Conservation (phyloP, 2,329 filamentous ascomycete species). For the Cercospora sp. region DNA sequence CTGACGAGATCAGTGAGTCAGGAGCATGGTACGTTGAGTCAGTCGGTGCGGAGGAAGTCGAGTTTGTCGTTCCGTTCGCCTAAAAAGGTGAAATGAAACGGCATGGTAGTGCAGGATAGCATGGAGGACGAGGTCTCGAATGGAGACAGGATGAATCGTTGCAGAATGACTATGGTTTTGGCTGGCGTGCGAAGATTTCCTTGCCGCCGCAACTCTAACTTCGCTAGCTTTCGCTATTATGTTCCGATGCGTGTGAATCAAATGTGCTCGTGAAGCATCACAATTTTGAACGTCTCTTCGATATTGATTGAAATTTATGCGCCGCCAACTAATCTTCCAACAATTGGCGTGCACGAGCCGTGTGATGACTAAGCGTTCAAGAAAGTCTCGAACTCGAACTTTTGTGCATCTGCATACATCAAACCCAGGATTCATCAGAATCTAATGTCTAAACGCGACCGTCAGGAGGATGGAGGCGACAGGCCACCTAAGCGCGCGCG, state of each 20-base stretch:
- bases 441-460: constrained; percentile 36
- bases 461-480: constrained; percentile 25
- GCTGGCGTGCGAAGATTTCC: not conserved
- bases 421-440: not conserved
- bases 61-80: constrained; percentile 33
- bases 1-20: constrained; percentile 33
- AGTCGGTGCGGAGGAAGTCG: constrained; percentile 29
- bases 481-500: constrained; percentile 37
- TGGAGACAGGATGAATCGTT: not conserved
- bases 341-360: not conserved
- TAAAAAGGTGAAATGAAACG: constrained; percentile 20
- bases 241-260: no score
- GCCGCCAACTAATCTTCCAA: not conserved
- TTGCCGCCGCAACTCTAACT: not conserved
- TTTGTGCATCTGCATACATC: not conserved
- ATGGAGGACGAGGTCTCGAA: not conserved
- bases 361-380: constrained; percentile 1
- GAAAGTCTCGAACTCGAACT: constrained; percentile 5
- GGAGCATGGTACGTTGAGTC: constrained; percentile 33
- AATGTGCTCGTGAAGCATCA: not conserved
- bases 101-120: not conserved
- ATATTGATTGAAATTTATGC: not conserved
- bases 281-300: not conserved
- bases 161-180: not conserved
- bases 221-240: not conserved